Conservation (phyloP, 139 green algal species). For the Limnomonas spitsbergensis region DNA sequence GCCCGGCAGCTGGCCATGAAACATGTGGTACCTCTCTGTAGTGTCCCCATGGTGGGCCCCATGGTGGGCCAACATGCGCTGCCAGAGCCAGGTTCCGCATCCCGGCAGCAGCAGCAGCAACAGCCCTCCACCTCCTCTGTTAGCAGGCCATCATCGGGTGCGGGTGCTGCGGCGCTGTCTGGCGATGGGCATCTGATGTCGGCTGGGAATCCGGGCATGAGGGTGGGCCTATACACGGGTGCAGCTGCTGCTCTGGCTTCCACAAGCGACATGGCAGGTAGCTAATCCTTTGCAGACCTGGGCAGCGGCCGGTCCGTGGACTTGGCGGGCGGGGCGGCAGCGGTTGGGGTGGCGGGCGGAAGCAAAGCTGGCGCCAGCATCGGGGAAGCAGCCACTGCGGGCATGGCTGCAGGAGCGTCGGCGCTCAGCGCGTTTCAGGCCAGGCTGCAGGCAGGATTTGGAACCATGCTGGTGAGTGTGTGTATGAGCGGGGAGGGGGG, state of each 20-base stretch:
- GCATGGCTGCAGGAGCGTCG: background rate
- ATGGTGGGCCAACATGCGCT: constrained; percentile 42
- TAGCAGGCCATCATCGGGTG: background rate
- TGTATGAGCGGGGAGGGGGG: no score
- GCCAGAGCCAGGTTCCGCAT: background rate
- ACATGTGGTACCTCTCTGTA: no score
- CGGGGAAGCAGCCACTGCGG: background rate
- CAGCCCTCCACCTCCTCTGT: constrained; percentile 34
- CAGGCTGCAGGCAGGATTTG: background rate
- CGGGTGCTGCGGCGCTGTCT: background rate
- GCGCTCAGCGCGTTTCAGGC: background rate
- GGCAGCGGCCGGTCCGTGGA: no score
- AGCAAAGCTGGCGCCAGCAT: background rate
- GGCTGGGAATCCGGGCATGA: background rate
- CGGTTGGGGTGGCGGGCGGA: background rate
- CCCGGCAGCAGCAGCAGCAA: constrained; percentile 11
- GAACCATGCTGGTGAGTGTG: constrained; percentile 11
- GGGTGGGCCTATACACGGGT: background rate
- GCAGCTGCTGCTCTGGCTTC: background rate
- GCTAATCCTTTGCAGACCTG: constrained; percentile 44
- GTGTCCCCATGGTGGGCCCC: no score
- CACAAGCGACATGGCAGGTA: constrained; percentile 14
- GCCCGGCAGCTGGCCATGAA: no score
- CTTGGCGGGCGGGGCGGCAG: background rate
- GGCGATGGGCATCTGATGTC: no score